phyloP scores from a whole-genome alignment of 148 eudicot genomes.

The Bassia scoparia region DNA sequence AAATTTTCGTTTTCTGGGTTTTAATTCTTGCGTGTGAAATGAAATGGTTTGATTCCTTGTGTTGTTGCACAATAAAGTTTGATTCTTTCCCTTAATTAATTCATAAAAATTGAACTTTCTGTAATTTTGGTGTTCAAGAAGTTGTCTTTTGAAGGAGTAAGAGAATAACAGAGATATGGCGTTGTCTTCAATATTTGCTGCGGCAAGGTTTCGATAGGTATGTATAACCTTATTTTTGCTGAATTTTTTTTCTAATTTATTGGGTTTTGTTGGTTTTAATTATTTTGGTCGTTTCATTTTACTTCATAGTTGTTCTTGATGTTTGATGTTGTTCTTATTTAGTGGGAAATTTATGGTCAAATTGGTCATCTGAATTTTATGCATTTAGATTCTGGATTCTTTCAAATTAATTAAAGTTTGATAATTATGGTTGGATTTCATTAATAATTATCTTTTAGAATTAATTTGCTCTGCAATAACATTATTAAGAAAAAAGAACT shows the following conservation, averaged over 20 bases:
- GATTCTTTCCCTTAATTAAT: background rate
- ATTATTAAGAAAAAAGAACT: no score
- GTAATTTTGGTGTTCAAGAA: background rate
- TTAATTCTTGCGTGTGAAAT: background rate
- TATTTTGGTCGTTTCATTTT: background rate
- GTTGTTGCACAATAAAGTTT: background rate
- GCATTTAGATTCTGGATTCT: background rate
- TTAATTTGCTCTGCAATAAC: no score
- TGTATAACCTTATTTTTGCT: background rate
- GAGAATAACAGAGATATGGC: slow-evolving; percentile 17
- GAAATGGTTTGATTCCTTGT: slow-evolving; percentile 10
- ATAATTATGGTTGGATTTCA: background rate
- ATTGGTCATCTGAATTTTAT: background rate
- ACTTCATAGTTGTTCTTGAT: background rate
- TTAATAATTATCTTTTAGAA: background rate
- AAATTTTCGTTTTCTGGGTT: background rate
- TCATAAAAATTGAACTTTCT: background rate
- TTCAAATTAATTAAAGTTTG: background rate
- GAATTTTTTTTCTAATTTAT: background rate
- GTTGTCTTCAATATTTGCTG: slow-evolving; percentile 26
- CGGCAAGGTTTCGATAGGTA: slow-evolving; percentile 33
- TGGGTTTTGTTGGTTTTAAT: background rate
- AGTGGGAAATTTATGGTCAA: background rate
- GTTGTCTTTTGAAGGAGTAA: background rate
- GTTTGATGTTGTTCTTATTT: background rate